Conservation (phyloP, 2,329 filamentous ascomycete species). For the Rhinocladiella mackenziei region DNA sequence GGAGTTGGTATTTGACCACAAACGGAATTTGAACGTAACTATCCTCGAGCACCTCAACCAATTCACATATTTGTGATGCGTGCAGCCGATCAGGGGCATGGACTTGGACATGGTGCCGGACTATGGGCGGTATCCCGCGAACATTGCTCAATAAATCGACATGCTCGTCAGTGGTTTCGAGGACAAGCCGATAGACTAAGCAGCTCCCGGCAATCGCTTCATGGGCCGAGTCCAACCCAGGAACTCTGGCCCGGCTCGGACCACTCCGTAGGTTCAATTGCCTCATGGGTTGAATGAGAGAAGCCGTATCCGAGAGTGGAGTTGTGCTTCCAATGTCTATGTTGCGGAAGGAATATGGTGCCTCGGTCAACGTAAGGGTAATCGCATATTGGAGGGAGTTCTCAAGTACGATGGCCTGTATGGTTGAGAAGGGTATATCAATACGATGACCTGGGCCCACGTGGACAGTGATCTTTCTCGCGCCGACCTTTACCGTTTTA, state of each 20-base stretch:
- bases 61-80: conserved; percentile 22
- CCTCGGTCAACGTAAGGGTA: conserved; percentile 51
- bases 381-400: conserved; percentile 37
- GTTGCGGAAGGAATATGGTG: conserved; percentile 43
- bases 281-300: conserved; percentile 4
- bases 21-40: conserved; percentile 45
- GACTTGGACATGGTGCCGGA: conserved; percentile 25
- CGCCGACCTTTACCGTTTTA: not conserved
- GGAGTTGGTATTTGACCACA: conserved; percentile 57
- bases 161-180: conserved; percentile 31
- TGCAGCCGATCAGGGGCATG: conserved; percentile 12
- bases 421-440: conserved; percentile 25
- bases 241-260: conserved; percentile 23
- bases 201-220: conserved; percentile 44
- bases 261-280: conserved; percentile 6
- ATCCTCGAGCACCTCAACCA: conserved; percentile 35
- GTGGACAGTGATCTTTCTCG: not conserved
- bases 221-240: conserved; percentile 37
- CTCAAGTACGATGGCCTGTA: conserved; percentile 45
- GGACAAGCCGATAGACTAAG: conserved; percentile 49
- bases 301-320: not conserved
- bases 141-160: conserved; percentile 31
- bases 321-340: conserved; percentile 32
- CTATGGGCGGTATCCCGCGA: conserved; percentile 34
- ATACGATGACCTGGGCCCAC: not conserved